A percentile compares a stretch with the other conserved stretches of the same genome.
Conservation (phyloP, 257 asterid genomes). For the Solanum virginianum region DNA sequence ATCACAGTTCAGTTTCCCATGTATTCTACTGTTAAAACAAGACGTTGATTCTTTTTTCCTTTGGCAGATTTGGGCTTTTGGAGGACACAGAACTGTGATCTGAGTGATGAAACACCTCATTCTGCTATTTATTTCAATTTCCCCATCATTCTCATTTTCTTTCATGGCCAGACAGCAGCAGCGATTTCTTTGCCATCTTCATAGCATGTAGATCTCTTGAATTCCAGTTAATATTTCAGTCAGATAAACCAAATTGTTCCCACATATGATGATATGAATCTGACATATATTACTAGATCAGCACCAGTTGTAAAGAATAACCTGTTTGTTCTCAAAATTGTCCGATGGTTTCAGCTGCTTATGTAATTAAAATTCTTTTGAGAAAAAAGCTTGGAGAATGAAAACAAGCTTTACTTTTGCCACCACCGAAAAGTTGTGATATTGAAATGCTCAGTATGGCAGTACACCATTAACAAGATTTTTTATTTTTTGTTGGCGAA, state of each 20-base stretch:
- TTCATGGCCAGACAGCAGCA: background rate
- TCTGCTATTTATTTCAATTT: background rate
- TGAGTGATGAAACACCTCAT: constrained; percentile 14
- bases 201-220: constrained; percentile 4
- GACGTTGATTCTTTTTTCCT: background rate
- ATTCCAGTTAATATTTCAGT: background rate
- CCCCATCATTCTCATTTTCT: background rate
- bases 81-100: constrained; percentile 83
- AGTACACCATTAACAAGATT: background rate
- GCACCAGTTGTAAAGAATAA: background rate
- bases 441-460: background rate
- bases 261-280: background rate
- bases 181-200: background rate
- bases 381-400: background rate
- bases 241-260: background rate
- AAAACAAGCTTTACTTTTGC: background rate
- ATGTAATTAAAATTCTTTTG: background rate
- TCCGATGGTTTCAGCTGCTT: background rate
- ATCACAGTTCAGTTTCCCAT: background rate
- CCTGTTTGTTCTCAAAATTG: background rate
- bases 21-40: background rate
- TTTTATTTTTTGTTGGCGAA: background rate
- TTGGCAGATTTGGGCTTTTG: constrained; percentile 94
- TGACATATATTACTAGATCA: background rate
- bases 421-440: background rate